Conservation (phyloP, 192 early-diverging fungal genomes). For the Coemansia sp. region DNA sequence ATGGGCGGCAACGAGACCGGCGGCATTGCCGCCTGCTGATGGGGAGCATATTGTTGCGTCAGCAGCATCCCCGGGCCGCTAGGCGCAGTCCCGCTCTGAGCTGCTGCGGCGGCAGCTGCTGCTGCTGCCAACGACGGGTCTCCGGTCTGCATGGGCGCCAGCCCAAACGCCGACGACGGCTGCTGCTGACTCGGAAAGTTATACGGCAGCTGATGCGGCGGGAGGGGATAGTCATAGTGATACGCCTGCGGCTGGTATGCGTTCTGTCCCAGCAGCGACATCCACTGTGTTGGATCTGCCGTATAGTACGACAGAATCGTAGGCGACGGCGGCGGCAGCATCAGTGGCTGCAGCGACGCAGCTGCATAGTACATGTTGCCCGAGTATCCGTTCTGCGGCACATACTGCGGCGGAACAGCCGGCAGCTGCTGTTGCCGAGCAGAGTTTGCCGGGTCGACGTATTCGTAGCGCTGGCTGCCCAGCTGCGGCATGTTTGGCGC, state of each 20-base stretch:
- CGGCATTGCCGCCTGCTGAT: slow-evolving; percentile 9
- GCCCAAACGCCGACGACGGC: slow-evolving; percentile 15
- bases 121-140: slow-evolving; percentile 12
- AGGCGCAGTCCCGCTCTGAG: slow-evolving; percentile 11
- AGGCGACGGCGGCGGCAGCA: slow-evolving; percentile 57
- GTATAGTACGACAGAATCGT: slow-evolving; percentile 56
- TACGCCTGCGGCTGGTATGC: slow-evolving; percentile 46
- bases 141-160: slow-evolving; percentile 6
- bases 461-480: slow-evolving; percentile 6
- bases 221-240: slow-evolving; percentile 44
- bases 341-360: slow-evolving; percentile 44
- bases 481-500: slow-evolving; percentile 6
- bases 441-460: neutral
- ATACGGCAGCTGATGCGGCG: slow-evolving; percentile 27
- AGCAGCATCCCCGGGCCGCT: slow-evolving; percentile 31
- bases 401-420: slow-evolving; percentile 10
- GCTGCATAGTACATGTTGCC: slow-evolving; percentile 25
- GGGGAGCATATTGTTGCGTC: slow-evolving; percentile 42
- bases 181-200: slow-evolving; percentile 27
- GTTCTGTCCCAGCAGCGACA: slow-evolving; percentile 43
- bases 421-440: slow-evolving; percentile 14
- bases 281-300: slow-evolving; percentile 44
- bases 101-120: slow-evolving; percentile 20
- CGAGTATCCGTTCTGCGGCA: slow-evolving; percentile 6
- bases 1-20: slow-evolving; percentile 33